These are phyloP conservation scores for Rhodotorula diobovata DNA, from an alignment of 768 basidiomycete genomes.

Conservation along the genomic window DNA sequence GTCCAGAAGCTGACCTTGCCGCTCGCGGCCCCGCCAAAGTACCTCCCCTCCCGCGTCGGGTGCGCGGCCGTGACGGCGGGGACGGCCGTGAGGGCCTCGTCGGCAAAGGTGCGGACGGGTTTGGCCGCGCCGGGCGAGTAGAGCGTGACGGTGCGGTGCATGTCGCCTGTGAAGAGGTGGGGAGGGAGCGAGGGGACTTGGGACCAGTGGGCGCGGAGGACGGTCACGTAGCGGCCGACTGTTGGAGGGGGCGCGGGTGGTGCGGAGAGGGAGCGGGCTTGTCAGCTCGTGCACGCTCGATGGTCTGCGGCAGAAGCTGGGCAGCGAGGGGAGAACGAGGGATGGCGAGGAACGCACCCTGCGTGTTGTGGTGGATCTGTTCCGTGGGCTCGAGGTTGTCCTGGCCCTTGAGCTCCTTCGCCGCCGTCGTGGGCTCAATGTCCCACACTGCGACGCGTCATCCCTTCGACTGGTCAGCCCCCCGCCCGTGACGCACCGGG, in stretches of 20 bases:
- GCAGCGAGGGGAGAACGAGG: not conserved
- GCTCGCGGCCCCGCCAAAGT: conserved; percentile 48
- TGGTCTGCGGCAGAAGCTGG: not conserved
- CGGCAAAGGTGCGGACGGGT: not conserved
- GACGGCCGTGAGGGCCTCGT: conserved; percentile 46
- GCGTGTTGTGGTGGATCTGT: conserved; percentile 48
- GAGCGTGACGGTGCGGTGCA: conserved; percentile 49
- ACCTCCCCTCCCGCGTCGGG: conserved; percentile 45
- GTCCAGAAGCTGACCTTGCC: conserved; percentile 47
- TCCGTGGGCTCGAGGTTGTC: conserved; percentile 21
- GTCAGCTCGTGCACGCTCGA: too few relatives aligned
- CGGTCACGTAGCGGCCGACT: conserved; percentile 49
- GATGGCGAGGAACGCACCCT: conserved; percentile 27
- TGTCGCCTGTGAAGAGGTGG: conserved; percentile 46
- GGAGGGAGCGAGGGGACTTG: conserved; percentile 16
- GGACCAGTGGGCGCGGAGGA: conserved; percentile 51
- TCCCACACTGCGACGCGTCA: conserved; percentile 43
- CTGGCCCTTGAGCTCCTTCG: conserved; percentile 22
- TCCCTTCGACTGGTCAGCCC: too few relatives aligned
- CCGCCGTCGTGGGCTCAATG: conserved; percentile 39
- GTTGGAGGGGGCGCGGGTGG: not conserved
- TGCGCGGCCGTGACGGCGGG: conserved; percentile 50
- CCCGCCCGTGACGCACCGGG: too few relatives aligned
- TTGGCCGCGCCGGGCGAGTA: conserved; percentile 43
- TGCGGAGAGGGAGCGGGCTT: not conserved